Evolutionary conservation across 345 rosid genomes (phyloP), one percentile per base, ranked within the genome.

Genomic region (Combretum micranthum): DNA sequence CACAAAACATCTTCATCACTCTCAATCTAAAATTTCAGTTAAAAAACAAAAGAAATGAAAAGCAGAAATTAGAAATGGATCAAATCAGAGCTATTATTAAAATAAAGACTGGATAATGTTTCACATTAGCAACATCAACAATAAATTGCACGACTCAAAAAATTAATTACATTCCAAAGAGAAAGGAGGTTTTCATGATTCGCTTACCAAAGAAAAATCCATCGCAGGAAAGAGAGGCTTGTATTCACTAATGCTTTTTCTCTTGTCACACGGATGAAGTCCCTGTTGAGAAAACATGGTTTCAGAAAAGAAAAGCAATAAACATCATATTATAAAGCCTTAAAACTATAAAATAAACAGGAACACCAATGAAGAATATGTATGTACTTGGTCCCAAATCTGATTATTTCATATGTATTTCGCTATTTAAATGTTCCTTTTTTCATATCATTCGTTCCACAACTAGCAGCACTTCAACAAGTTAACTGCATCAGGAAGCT

Each of bases 181-280:
- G 14, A 9, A 59, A 1, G 44, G 20, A 13, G 19, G 43, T 48
- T 39, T 60, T 50, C 13, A 0, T 44, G 26, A 13, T 22, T 25
- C 16, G 22, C 82, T 71, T 77, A 58, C 96, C 88, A 80, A 59
- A 10, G 87, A 78, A 53, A 88, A 82, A 68, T 88, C 94, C 58
- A 88, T 66, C 32, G 73, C 71, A 4, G 96, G 94, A 64, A 85
- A 88, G 51, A 74, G 69, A 59, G 70, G 18, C 45, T 25, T 77
- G 55, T 69, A 78, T 62, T 83, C 83, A 66, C 70, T 74, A 42
- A 85, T 74, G 63, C 70, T 72, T 71, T 77, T 76, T 69, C 96
- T 82, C 78, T 59, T 81, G 51, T 88, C 90, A 67, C 87, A 83
- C 56, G 90, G 96, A 72, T 79, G 84, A 17, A 77, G 63, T 64